phyloP scores from a whole-genome alignment of 176 grass and related monocot genomes.

The Bromus sterilis region DNA sequence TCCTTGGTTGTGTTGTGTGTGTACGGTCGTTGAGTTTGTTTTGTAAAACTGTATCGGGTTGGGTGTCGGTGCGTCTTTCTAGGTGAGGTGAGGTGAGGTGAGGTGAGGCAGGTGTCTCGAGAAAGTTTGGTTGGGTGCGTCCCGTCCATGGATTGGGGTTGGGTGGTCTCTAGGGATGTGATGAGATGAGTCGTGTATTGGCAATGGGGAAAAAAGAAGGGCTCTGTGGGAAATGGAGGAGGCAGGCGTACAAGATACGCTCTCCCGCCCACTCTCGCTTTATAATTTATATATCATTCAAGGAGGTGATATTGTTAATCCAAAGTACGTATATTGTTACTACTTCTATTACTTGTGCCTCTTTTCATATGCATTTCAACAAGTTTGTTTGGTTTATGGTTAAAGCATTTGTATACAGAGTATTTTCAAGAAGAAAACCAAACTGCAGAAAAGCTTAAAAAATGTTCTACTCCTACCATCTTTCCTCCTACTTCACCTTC shows the following conservation, averaged over 20 bases:
- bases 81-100: too few relatives aligned
- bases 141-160: not conserved
- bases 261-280: conserved; percentile 47
- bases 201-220: not conserved
- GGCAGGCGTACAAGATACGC: conserved; percentile 49
- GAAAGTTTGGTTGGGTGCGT: not conserved
- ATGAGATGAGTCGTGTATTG: not conserved
- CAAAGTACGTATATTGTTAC: conserved; percentile 13
- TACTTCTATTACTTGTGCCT: not conserved
- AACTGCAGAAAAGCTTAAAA: too few relatives aligned
- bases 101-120: conserved; percentile 13
- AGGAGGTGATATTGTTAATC: conserved; percentile 48
- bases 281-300: conserved; percentile 29
- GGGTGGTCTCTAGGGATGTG: not conserved
- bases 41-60: conserved; percentile 9
- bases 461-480: too few relatives aligned
- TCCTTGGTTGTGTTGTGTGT: not conserved
- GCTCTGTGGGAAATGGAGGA: conserved; percentile 58
- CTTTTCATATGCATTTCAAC: not conserved
- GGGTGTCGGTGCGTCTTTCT: conserved; percentile 12
- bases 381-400: not conserved
- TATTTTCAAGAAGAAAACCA: too few relatives aligned
- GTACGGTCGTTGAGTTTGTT: not conserved
- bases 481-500: too few relatives aligned
- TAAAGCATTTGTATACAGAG: too few relatives aligned